A percentile compares a stretch with the other conserved stretches of the same genome.
Evolutionary conservation across 495 filamentous ascomycete genomes (phyloP).

Genomic region (Opeltia flavorubescens): DNA sequence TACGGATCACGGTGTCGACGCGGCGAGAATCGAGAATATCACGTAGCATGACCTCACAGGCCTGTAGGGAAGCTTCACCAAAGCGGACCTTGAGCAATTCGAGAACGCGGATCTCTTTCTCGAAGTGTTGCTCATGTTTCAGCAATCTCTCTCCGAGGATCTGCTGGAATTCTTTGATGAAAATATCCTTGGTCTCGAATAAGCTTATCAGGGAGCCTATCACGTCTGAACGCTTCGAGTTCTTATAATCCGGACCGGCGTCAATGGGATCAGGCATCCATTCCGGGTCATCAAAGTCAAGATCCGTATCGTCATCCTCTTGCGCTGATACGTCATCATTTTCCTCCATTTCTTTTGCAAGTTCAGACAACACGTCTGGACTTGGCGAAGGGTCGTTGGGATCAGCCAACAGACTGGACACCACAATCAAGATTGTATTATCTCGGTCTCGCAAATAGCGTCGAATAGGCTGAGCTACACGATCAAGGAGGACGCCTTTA

Average conservation of each 20-base stretch:
- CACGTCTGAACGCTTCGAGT: conserved; percentile 81
- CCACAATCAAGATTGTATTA: conserved; percentile 78
- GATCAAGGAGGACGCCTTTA: conserved; percentile 78
- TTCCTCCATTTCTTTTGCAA: conserved; percentile 61
- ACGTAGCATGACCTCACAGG: conserved; percentile 91
- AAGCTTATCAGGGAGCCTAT: conserved; percentile 78
- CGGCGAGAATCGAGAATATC: conserved; percentile 79
- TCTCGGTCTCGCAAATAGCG: conserved; percentile 85
- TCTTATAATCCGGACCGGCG: conserved; percentile 79
- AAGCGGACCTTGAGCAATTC: conserved; percentile 81
- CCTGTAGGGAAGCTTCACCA: conserved; percentile 71
- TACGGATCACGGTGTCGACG: conserved; percentile 50
- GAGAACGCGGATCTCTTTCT: conserved; percentile 67
- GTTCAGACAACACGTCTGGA: conserved; percentile 50
- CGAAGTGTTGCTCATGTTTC: conserved; percentile 50
- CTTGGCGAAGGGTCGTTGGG: conserved; percentile 29
- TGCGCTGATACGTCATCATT: conserved; percentile 34
- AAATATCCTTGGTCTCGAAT: conserved; percentile 73
- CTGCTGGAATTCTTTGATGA: conserved; percentile 83
- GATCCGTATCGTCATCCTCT: conserved; percentile 43
- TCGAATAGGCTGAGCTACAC: conserved; percentile 70
- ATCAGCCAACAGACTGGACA: conserved; percentile 69
- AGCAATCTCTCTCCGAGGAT: conserved; percentile 75
- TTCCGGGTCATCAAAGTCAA: conserved; percentile 79
- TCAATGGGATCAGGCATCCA: conserved; percentile 91